phyloP scores from a whole-genome alignment of 2,329 filamentous ascomycete genomes.

The Paraphaeosphaeria sporulosa region DNA sequence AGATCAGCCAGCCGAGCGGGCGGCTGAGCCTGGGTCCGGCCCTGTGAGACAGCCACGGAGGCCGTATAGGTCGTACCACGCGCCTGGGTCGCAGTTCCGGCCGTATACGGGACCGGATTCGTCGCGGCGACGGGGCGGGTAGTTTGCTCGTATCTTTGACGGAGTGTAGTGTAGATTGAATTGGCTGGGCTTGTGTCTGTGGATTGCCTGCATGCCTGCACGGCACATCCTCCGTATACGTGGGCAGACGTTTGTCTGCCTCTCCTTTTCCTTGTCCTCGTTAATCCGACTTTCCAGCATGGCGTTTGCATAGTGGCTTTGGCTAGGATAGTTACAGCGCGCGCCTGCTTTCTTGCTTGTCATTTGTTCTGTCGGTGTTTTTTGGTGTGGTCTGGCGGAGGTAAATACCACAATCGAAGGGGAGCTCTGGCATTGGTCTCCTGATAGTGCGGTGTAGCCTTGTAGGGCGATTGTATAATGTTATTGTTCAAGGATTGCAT shows the following conservation, averaged over 20 bases:
- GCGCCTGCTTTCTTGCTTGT: not conserved
- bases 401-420: conserved; percentile 17
- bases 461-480: conserved; percentile 3
- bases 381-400: conserved; percentile 1
- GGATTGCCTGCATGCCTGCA: no score
- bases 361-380: conserved; percentile 1
- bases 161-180: no score
- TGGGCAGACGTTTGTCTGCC: no score
- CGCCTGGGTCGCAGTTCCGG: conserved; percentile 44
- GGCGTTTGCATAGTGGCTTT: no score
- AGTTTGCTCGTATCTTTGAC: no score
- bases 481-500: not conserved
- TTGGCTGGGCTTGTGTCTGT: no score
- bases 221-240: no score
- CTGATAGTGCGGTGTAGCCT: not conserved
- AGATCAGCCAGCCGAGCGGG: conserved; percentile 25
- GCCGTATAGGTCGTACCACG: conserved; percentile 42
- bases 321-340: no score
- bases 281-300: no score
- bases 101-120: conserved; percentile 38
- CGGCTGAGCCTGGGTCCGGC: conserved; percentile 30
- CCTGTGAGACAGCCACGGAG: conserved; percentile 28
- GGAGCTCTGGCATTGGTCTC: not conserved
- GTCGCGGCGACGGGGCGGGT: conserved; percentile 33
- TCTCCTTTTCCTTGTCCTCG: no score